Conservation (phyloP, 2,329 filamentous ascomycete genomes). For the Metarhizium anisopliae region DNA sequence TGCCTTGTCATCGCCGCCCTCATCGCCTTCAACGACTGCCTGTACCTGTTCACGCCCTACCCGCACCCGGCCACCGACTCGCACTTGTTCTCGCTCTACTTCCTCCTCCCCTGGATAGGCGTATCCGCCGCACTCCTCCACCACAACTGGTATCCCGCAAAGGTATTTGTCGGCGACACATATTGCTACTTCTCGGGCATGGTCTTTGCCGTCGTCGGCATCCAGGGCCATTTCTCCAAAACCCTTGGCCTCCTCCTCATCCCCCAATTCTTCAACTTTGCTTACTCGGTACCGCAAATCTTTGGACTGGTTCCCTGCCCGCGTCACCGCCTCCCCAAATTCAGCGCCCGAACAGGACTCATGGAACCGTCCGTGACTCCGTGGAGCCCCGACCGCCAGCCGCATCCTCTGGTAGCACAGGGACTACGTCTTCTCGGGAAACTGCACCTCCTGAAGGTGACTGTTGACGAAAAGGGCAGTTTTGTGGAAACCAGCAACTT, state of each 20-base stretch:
- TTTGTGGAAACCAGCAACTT: conserved; percentile 82
- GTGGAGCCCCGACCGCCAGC: conserved; percentile 60
- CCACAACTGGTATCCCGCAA: conserved; percentile 95
- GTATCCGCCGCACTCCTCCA: conserved; percentile 77
- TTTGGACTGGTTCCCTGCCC: conserved; percentile 88
- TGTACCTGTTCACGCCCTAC: conserved; percentile 78
- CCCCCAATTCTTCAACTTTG: conserved; percentile 93
- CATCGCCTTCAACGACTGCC: conserved; percentile 74
- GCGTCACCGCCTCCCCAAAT: conserved; percentile 80
- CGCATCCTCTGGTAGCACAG: conserved; percentile 52
- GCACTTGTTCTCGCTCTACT: conserved; percentile 91
- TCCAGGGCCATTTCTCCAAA: conserved; percentile 96
- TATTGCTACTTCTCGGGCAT: conserved; percentile 99
- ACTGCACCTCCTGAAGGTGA: conserved; percentile 60
- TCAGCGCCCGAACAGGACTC: conserved; percentile 76
- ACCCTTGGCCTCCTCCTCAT: conserved; percentile 84
- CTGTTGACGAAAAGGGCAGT: conserved; percentile 55
- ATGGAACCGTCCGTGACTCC: conserved; percentile 79
- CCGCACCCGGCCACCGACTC: conserved; percentile 92
- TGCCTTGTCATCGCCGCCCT: conserved; percentile 83
- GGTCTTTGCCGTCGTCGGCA: conserved; percentile 95
- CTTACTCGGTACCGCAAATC: conserved; percentile 87
- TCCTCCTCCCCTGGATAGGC: conserved; percentile 87
- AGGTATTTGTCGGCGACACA: conserved; percentile 94
- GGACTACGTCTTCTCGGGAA: conserved; percentile 59